These are phyloP conservation scores for Arthrobotrys entomopaga DNA, from an alignment of 2,329 filamentous ascomycete species.

Conservation along the genomic window DNA sequence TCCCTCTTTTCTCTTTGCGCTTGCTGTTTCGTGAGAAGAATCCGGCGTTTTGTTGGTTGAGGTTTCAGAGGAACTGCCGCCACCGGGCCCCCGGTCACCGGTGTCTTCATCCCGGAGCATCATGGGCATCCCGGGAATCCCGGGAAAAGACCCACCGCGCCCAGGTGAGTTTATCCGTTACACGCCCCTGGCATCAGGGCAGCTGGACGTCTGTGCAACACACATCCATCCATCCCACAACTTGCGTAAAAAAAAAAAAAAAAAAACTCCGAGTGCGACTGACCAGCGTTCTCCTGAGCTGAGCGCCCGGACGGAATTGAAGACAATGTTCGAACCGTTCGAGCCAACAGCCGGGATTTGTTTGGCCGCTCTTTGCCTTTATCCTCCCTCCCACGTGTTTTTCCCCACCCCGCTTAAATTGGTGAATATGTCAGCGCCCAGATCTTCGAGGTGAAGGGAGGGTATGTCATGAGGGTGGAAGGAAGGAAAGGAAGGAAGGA, in stretches of 20 bases:
- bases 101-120: no score
- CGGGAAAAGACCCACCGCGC: not conserved
- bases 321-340: conserved; percentile 6
- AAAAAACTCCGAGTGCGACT: conserved; percentile 45
- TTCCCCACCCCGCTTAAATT: conserved; percentile 18
- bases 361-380: conserved; percentile 33
- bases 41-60: no score
- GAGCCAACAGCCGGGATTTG: conserved; percentile 21
- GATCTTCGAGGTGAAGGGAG: not conserved
- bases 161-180: no score
- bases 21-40: not conserved
- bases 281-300: conserved; percentile 17
- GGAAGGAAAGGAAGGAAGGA: conserved; percentile 3
- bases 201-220: conserved; percentile 33
- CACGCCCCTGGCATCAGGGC: conserved; percentile 21
- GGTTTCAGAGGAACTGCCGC: conserved; percentile 1
- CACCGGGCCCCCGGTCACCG: no score
- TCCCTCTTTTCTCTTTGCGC: not conserved
- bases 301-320: conserved; percentile 52
- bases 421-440: not conserved
- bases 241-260: no score
- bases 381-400: conserved; percentile 42
- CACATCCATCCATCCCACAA: no score
- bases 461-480: not conserved
- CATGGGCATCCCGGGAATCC: no score